A percentile compares a stretch with the other conserved stretches of the same genome.
Conservation (phyloP, 495 filamentous ascomycete species). For the Hypoxylon cercidicola region DNA sequence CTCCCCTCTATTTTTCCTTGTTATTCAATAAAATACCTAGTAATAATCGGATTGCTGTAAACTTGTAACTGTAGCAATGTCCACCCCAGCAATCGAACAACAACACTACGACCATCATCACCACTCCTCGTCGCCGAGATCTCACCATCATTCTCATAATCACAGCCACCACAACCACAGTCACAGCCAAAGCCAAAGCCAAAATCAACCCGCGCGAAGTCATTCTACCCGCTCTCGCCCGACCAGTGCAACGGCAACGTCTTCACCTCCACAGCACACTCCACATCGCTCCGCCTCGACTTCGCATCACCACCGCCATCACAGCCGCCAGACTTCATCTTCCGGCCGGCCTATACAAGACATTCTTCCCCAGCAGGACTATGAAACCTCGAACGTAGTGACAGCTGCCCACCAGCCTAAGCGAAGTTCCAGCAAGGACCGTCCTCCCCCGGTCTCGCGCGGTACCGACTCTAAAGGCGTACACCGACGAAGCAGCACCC, state of each 20-base stretch:
- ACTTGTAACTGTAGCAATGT: slow-evolving; percentile 35
- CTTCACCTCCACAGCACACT: slow-evolving; percentile 34
- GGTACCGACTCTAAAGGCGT: slow-evolving; percentile 55
- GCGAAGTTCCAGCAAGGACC: slow-evolving; percentile 55
- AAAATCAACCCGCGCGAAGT: slow-evolving; percentile 34
- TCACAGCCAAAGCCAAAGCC: background rate
- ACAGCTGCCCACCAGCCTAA: slow-evolving; percentile 45
- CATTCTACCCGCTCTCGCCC: slow-evolving; percentile 49
- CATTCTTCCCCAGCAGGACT: slow-evolving; percentile 50
- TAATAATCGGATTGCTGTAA: slow-evolving; percentile 33
- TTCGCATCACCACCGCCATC: slow-evolving; percentile 47
- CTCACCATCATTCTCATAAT: slow-evolving; percentile 19
- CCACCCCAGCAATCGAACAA: slow-evolving; percentile 42
- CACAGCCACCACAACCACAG: background rate
- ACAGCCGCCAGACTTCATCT: slow-evolving; percentile 46
- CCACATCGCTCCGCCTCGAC: slow-evolving; percentile 45
- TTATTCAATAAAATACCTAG: slow-evolving; percentile 28
- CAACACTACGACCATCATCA: slow-evolving; percentile 31
- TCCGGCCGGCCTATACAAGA: slow-evolving; percentile 52
- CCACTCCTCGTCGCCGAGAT: slow-evolving; percentile 32
- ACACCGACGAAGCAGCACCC: slow-evolving; percentile 55
- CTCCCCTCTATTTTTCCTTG: slow-evolving; percentile 13
- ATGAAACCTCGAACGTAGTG: slow-evolving; percentile 55
- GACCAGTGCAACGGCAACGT: slow-evolving; percentile 32
- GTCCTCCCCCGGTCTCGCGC: slow-evolving; percentile 48